These are phyloP conservation scores for Fomitopsis schrenkii DNA, from an alignment of 1,284 basidiomycete genomes.

Conservation along the genomic window DNA sequence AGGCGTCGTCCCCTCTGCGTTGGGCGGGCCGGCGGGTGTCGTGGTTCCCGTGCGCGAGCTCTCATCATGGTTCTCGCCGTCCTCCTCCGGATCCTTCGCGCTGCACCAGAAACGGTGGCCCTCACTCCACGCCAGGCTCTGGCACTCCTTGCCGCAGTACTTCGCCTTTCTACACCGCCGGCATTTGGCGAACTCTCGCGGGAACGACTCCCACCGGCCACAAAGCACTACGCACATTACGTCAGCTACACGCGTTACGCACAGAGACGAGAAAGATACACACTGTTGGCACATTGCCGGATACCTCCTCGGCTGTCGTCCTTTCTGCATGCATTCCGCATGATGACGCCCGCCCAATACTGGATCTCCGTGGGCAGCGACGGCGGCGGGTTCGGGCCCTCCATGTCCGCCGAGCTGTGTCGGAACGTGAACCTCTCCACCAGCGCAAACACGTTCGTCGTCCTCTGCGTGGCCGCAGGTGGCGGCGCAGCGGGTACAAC, in stretches of 20 bases:
- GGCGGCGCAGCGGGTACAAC: slow-evolving; percentile 11
- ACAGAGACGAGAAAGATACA: slow-evolving; percentile 27
- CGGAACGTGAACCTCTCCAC: slow-evolving; percentile 97
- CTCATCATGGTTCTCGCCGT: slow-evolving; percentile 30
- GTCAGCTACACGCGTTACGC: slow-evolving; percentile 1
- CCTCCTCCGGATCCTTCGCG: slow-evolving; percentile 70
- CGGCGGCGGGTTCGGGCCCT: slow-evolving; percentile 67
- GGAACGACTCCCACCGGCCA: slow-evolving; percentile 91
- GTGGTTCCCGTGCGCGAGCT: slow-evolving; percentile 1
- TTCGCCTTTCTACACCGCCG: slow-evolving; percentile 95
- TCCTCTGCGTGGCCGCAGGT: slow-evolving; percentile 34
- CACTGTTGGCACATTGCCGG: slow-evolving; percentile 95
- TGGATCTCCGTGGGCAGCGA: slow-evolving; percentile 88
- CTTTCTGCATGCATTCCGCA: slow-evolving; percentile 98
- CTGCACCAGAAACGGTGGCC: slow-evolving; percentile 93
- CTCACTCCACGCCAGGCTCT: slow-evolving; percentile 95
- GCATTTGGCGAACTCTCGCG: slow-evolving; percentile 97
- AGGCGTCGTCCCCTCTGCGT: slow-evolving; percentile 1
- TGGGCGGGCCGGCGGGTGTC: slow-evolving; percentile 3
- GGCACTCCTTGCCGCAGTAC: slow-evolving; percentile 98
- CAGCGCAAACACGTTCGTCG: slow-evolving; percentile 91
- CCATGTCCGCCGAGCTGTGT: slow-evolving; percentile 76
- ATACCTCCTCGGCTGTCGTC: slow-evolving; percentile 92
- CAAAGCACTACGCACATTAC: slow-evolving; percentile 68
- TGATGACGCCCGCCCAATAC: slow-evolving; percentile 99